phyloP scores from a whole-genome alignment of 2,329 filamentous ascomycete species.

The Penicillium vulpinum region DNA sequence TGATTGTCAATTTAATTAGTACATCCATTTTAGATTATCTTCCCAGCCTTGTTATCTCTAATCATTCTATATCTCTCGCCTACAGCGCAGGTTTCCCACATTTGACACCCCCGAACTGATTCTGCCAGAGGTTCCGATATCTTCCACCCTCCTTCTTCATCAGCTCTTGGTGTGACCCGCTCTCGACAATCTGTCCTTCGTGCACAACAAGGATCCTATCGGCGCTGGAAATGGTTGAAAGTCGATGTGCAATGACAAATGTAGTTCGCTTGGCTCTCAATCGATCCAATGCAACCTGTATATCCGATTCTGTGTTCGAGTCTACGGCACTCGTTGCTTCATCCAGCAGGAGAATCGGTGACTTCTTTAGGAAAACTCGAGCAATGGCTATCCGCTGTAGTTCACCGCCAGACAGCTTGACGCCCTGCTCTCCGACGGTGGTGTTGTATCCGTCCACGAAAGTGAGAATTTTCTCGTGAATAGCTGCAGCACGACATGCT shows the following conservation, averaged over 20 bases:
- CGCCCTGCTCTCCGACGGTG: slow-evolving; percentile 34
- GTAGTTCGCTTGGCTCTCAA: slow-evolving; percentile 29
- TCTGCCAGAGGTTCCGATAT: slow-evolving; percentile 35
- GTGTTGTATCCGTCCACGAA: slow-evolving; percentile 42
- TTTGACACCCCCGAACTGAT: slow-evolving; percentile 12
- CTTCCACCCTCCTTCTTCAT: slow-evolving; percentile 29
- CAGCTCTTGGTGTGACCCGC: slow-evolving; percentile 44
- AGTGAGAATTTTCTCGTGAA: slow-evolving; percentile 40
- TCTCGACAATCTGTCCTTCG: slow-evolving; percentile 41
- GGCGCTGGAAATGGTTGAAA: slow-evolving; percentile 39
- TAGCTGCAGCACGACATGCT: slow-evolving; percentile 38
- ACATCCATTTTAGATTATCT: not conserved
- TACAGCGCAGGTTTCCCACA: not conserved
- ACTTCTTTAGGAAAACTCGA: slow-evolving; percentile 43
- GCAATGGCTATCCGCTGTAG: slow-evolving; percentile 48
- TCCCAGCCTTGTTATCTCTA: not conserved
- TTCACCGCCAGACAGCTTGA: slow-evolving; percentile 44
- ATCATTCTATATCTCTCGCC: not conserved
- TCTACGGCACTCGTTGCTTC: slow-evolving; percentile 47
- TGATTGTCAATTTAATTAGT: not conserved
- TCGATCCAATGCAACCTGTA: slow-evolving; percentile 24
- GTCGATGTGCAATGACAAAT: slow-evolving; percentile 40
- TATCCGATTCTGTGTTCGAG: slow-evolving; percentile 35
- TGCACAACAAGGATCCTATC: slow-evolving; percentile 37
- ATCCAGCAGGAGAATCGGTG: slow-evolving; percentile 43